Evolutionary conservation across 2,329 filamentous ascomycete genomes (phyloP), one percentile per base, ranked within the genome.

Genomic region (Pezicula radicicola): DNA sequence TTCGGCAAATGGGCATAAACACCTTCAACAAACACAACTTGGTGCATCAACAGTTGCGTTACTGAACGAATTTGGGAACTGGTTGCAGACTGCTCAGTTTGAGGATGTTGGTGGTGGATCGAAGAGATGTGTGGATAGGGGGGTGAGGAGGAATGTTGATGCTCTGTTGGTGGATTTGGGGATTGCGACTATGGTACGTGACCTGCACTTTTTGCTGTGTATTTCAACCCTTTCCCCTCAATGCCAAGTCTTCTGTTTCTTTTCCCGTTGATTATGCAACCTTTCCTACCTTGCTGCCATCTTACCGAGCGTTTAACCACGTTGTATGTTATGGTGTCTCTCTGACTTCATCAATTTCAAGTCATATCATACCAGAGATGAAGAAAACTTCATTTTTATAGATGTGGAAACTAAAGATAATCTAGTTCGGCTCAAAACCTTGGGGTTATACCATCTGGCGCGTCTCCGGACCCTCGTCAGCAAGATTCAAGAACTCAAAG

Each of bases 371-470:
- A 8, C 28, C 7, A 30, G 28, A 30, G 10, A 30, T 30, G 28
- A 30, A 30, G 7, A 8, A 9, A 19, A 3, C 3, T 40, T 40
- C n/a, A 13, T 7, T 2, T 4, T n/a, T 8, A 19, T 3, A 16
- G 37, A 40, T 19, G 6, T 10, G 15, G 15, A n/a, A 40, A 40
- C 37, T 40, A 40, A 19, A 8, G 3, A 19, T 19, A 16, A 7
- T 16, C 3, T n/a, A 45, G 42, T 45, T 45, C 27, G 42, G 42
- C 9, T 27, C 42, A 8, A 25, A 25, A 28, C 42, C 12, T 4
- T 45, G 42, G 42, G 42, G 42, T 12, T 45, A 28, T 12, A 45
- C 42, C 5, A 28, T 45, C 42, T 45, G 42, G 42, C 42, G 42
- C n/a, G 15, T 45, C 12, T 45, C 42, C 28, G 19, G 42, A 5